Evolutionary conservation across 192 early-diverging fungal species (phyloP).

Genomic region (Coemansia sp.): DNA sequence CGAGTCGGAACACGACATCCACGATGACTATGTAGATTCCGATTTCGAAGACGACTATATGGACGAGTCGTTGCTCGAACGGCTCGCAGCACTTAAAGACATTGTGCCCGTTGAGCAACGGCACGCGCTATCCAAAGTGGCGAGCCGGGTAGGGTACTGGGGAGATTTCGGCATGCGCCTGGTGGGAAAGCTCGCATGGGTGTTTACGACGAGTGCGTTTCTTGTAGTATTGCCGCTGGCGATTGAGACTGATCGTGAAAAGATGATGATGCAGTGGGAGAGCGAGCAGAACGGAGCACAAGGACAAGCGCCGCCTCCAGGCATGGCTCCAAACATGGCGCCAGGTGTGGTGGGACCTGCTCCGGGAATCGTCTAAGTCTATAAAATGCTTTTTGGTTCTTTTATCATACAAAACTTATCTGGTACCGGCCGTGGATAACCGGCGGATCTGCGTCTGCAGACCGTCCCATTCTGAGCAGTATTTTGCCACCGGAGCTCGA

Average conservation of each 20-base stretch:
- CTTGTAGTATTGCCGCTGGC: conserved; percentile 83
- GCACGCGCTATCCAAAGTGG: conserved; percentile 59
- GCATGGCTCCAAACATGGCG: too few species aligned
- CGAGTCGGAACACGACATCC: background rate
- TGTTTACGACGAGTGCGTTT: conserved; percentile 81
- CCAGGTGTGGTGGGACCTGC: too few species aligned
- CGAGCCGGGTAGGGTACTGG: conserved; percentile 60
- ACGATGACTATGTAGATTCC: background rate
- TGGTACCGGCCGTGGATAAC: background rate
- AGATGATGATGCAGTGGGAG: conserved; percentile 82
- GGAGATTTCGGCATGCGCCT: conserved; percentile 60
- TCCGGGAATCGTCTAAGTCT: too few species aligned
- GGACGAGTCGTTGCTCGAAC: conserved; percentile 81
- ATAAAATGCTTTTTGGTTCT: too few species aligned
- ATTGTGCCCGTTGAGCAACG: conserved; percentile 80
- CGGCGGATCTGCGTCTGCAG: conserved; percentile 27
- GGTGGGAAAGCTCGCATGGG: conserved; percentile 84
- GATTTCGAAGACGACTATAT: conserved; percentile 51
- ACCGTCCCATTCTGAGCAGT: conserved; percentile 29
- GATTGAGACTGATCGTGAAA: conserved; percentile 84
- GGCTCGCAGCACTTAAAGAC: conserved; percentile 81
- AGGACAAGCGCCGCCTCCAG: too few species aligned
- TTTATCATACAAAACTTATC: too few species aligned
- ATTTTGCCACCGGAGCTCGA: conserved; percentile 26
- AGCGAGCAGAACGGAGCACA: conserved; percentile 44